phyloP scores from a whole-genome alignment of 805 yeast genomes.

The Teunomyces panamensis region DNA sequence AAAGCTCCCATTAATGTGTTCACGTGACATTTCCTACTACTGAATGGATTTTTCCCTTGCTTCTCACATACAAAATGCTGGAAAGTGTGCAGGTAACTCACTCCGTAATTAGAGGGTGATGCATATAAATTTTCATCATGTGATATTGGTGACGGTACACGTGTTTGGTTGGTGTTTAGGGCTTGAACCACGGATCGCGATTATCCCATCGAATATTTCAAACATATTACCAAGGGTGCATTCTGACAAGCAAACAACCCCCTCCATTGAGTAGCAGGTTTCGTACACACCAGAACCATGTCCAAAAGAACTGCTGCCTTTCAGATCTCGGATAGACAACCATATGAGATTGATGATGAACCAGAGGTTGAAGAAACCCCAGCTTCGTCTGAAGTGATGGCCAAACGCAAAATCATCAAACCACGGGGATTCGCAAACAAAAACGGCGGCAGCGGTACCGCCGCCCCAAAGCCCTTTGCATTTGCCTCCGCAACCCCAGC shows the following conservation, averaged over 20 bases:
- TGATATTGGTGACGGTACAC: not conserved
- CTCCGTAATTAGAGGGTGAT: not conserved
- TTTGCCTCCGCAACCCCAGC: not conserved
- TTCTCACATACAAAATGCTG: too few relatives aligned
- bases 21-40: not conserved
- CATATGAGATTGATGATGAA: slow-evolving; percentile 39
- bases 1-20: not conserved
- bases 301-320: slow-evolving; percentile 66
- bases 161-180: not conserved
- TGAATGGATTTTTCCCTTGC: not conserved
- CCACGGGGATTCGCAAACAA: slow-evolving; percentile 28
- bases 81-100: not conserved
- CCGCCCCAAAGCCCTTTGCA: not conserved
- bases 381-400: slow-evolving; percentile 63
- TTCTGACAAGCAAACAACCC: slow-evolving; percentile 5
- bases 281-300: slow-evolving; percentile 33
- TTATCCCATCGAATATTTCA: not conserved
- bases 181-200: not conserved
- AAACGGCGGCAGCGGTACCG: not conserved
- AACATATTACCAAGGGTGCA: not conserved
- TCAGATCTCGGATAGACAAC: slow-evolving; percentile 57
- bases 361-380: slow-evolving; percentile 21
- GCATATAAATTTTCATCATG: not conserved
- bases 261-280: not conserved
- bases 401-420: slow-evolving; percentile 65